Percentiles rank a stretch among this genome's conserved stretches.
Evolutionary conservation across 805 yeast species (phyloP).

Genomic region (Vanderwaltozyma yarrowii): DNA sequence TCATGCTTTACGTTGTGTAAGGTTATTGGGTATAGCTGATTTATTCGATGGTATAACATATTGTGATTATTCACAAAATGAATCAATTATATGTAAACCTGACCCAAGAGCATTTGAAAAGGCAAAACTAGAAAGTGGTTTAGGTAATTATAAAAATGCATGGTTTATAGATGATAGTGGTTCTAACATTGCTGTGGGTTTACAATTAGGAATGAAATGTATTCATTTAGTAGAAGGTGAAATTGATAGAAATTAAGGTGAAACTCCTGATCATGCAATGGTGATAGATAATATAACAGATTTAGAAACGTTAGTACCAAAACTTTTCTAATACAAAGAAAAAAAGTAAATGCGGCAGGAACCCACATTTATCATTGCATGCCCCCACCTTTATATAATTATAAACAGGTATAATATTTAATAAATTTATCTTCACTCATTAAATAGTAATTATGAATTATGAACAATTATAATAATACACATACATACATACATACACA

Average conservation of each 20-base stretch:
- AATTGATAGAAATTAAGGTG: slow-evolving; percentile 30
- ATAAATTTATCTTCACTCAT: too few species aligned
- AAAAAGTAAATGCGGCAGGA: too few species aligned
- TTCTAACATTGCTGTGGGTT: slow-evolving; percentile 66
- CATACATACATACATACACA: too few species aligned
- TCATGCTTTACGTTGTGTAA: slow-evolving; percentile 73
- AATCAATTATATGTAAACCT: slow-evolving; percentile 71
- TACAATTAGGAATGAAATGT: slow-evolving; percentile 57
- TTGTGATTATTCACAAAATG: slow-evolving; percentile 61
- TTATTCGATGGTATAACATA: slow-evolving; percentile 84
- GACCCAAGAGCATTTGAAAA: slow-evolving; percentile 54
- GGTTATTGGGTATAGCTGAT: slow-evolving; percentile 75
- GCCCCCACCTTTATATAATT: too few species aligned
- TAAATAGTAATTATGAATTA: too few species aligned
- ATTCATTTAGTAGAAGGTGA: slow-evolving; percentile 66
- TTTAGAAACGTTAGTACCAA: slow-evolving; percentile 1
- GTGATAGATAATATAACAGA: slow-evolving; percentile 51
- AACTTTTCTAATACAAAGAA: background rate
- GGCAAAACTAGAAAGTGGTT: slow-evolving; percentile 48
- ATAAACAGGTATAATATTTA: too few species aligned
- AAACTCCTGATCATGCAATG: slow-evolving; percentile 35
- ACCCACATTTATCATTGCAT: too few species aligned
- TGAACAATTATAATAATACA: too few species aligned
- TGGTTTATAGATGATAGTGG: slow-evolving; percentile 84
- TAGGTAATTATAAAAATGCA: slow-evolving; percentile 34